Conservation (phyloP, 1,284 basidiomycete genomes). For the Moesziomyces parantarcticus region DNA sequence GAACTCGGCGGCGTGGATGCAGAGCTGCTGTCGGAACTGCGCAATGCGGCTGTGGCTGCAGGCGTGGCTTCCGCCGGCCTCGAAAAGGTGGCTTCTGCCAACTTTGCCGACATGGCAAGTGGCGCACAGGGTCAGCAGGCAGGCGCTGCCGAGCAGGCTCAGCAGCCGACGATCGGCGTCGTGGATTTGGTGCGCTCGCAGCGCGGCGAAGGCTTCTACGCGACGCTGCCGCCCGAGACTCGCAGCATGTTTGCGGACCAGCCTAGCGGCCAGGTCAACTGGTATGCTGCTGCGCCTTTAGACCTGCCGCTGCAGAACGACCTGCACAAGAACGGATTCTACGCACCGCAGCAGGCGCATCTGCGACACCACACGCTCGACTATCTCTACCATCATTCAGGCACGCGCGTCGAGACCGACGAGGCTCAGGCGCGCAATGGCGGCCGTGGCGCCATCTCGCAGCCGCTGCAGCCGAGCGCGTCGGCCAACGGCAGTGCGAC, state of each 20-base stretch:
- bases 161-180: slow-evolving; percentile 29
- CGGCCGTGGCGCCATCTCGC: slow-evolving; percentile 9
- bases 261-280: slow-evolving; percentile 48
- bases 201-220: slow-evolving; percentile 51
- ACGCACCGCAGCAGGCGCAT: slow-evolving; percentile 37
- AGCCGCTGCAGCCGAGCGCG: slow-evolving; percentile 37
- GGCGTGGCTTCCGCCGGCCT: slow-evolving; percentile 33
- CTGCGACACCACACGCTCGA: slow-evolving; percentile 47
- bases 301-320: slow-evolving; percentile 49
- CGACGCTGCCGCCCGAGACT: slow-evolving; percentile 47
- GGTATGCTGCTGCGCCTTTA: slow-evolving; percentile 59
- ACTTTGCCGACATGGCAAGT: slow-evolving; percentile 8
- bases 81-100: slow-evolving; percentile 29
- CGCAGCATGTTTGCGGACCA: slow-evolving; percentile 52
- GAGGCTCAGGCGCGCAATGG: slow-evolving; percentile 22
- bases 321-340: slow-evolving; percentile 45
- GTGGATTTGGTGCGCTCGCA: slow-evolving; percentile 43
- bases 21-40: slow-evolving; percentile 35
- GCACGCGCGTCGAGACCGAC: slow-evolving; percentile 15
- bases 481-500: slow-evolving; percentile 40
- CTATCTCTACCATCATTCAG: slow-evolving; percentile 45
- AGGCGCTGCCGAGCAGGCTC: slow-evolving; percentile 1
- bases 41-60: slow-evolving; percentile 40
- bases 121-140: slow-evolving; percentile 2
- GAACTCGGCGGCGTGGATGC: slow-evolving; percentile 37